Base-by-base conservation (phyloP, 345 rosid species). In the Salix viminalis region DNA sequence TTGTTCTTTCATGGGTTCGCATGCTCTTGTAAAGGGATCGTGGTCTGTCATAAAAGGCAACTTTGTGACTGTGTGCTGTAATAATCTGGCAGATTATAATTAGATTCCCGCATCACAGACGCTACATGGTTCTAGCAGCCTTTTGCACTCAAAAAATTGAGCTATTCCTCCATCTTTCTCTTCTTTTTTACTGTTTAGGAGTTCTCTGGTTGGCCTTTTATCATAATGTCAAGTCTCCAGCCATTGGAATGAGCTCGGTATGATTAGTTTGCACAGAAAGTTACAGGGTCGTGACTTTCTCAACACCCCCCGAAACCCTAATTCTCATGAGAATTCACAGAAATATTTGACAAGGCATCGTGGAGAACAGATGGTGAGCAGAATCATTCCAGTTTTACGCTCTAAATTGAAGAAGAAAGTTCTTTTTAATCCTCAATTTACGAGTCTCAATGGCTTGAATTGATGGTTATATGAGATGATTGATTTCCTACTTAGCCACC, bases 11-110 rank as follows among this genome's bases (percentile, higher is more conserved):
- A 16, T 12, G 69, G 41, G 78, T 73, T 73, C 79, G 82, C 84
- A 85, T 76, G 76, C 78, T 70, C 75, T 82, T 80, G 26, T 72
- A 73, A 70, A 80, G 58, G 62, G 39, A 50, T 64, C 26, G 4
- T 50, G 44, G 52, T 67, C 72, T 75, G 52, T 30, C 62, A 9
- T 5, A 32, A 81, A 68, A 69, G 72, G 26, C 4, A 52, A 52
- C 82, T 73, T 73, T 70, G 26, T 15, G 19, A 19, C 74, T 46
- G 18, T 62, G 23, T 67, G 41, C 71, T 61, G 48, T 13, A 13
- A 6, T 48, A 44, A 76, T n/a, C 80, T 60, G 76, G 71, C 58
- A 70, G 32, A 44, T 69, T 10, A 69, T 75, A 32, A 69, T 84
- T 76, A 71, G 79, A 84, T 76, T 79, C 83, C 77, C 36, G 64